Conservation (phyloP, 805 yeast genomes). For the Pichia kluyveri region DNA sequence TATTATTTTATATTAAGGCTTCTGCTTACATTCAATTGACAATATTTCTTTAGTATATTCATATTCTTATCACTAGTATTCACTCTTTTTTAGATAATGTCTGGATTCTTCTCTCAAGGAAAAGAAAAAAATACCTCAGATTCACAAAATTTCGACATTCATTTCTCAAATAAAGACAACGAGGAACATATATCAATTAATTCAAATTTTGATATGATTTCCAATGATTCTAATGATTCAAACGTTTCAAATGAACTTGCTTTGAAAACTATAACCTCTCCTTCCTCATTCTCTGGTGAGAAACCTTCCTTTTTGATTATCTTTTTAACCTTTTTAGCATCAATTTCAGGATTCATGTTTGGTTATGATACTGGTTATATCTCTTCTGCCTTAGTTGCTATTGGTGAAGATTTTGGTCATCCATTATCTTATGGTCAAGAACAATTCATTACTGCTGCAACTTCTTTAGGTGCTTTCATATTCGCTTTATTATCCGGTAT, state of each 20-base stretch:
- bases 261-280: slow-evolving; percentile 4
- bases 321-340: slow-evolving; percentile 62
- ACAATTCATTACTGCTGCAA: slow-evolving; percentile 88
- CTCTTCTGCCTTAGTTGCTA: slow-evolving; percentile 83
- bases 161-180: background rate
- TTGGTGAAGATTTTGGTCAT: slow-evolving; percentile 66
- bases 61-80: background rate
- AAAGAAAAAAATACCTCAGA: background rate
- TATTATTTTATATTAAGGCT: no score
- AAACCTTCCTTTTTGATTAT: slow-evolving; percentile 58
- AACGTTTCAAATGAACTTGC: slow-evolving; percentile 18
- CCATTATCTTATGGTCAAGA: slow-evolving; percentile 66
- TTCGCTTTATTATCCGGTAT: slow-evolving; percentile 75
- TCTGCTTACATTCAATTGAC: no score
- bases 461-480: slow-evolving; percentile 85
- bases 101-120: background rate
- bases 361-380: slow-evolving; percentile 98
- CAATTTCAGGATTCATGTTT: slow-evolving; percentile 92
- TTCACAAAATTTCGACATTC: no score
- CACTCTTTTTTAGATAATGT: background rate
- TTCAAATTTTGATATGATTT: background rate
- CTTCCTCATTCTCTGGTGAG: slow-evolving; percentile 32
- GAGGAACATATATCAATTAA: no score
- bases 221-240: slow-evolving; percentile 35
- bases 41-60: background rate